These are phyloP conservation scores for Camellia sinensis DNA, from an alignment of 148 eudicot genomes.

Conservation along the genomic window DNA sequence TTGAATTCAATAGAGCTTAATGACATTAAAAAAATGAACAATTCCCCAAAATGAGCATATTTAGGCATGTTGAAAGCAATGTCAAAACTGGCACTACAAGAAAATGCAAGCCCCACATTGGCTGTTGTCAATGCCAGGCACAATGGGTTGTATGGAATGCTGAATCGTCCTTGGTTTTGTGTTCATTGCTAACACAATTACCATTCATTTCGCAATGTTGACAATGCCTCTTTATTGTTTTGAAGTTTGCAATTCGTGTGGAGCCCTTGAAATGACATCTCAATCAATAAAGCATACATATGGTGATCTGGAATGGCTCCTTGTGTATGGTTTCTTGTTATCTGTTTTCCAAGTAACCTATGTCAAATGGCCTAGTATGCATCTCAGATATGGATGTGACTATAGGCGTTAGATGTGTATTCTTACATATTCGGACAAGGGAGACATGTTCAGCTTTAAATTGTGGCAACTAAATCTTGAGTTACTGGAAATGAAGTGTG, in stretches of 20 bases:
- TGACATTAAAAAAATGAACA: too few species aligned
- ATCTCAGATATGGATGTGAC: background rate
- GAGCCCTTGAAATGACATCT: conserved; percentile 1
- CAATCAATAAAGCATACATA: background rate
- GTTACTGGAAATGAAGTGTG: background rate
- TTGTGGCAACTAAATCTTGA: background rate
- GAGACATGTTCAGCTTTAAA: background rate
- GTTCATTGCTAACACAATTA: background rate
- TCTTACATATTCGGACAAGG: background rate
- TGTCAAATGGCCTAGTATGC: background rate
- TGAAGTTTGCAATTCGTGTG: background rate
- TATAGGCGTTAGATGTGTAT: background rate
- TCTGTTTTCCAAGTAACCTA: background rate
- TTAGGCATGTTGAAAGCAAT: background rate
- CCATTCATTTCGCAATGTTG: background rate
- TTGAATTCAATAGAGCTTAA: background rate
- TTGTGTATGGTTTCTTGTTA: too few species aligned
- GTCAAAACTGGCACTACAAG: background rate
- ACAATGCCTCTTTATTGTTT: background rate
- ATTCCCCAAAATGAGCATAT: background rate
- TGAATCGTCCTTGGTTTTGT: background rate
- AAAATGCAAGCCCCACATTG: background rate
- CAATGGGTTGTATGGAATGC: background rate
- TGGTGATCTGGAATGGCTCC: background rate
- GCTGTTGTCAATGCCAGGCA: background rate